These are phyloP conservation scores for Biscogniauxia mediterranea DNA, from an alignment of 2,329 filamentous ascomycete genomes.

Conservation along the genomic window DNA sequence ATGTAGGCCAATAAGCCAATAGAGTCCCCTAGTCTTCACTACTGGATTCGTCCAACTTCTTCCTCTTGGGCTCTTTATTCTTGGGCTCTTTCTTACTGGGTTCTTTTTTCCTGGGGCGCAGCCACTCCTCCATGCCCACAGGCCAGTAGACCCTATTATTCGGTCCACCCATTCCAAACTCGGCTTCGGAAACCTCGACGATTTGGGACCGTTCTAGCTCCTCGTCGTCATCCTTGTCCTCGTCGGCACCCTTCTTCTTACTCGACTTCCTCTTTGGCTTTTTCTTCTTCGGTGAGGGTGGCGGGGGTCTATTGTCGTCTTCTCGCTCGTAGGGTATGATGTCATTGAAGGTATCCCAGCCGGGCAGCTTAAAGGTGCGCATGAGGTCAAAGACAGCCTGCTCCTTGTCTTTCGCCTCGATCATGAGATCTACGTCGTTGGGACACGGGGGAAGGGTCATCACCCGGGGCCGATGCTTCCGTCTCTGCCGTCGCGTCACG, in stretches of 20 bases:
- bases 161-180: slow-evolving; percentile 83
- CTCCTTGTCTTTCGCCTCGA: slow-evolving; percentile 97
- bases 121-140: slow-evolving; percentile 83
- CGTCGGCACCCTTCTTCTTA: slow-evolving; percentile 36
- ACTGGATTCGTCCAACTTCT: slow-evolving; percentile 29
- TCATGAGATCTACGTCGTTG: slow-evolving; percentile 92
- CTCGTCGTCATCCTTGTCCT: slow-evolving; percentile 30
- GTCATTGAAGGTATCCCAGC: slow-evolving; percentile 72
- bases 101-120: slow-evolving; percentile 74
- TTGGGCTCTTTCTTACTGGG: too few species aligned
- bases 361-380: slow-evolving; percentile 81
- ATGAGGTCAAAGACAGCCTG: slow-evolving; percentile 95
- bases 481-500: slow-evolving; percentile 71
- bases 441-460: slow-evolving; percentile 78
- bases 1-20: neutral
- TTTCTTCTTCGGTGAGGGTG: slow-evolving; percentile 48
- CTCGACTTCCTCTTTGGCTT: slow-evolving; percentile 39
- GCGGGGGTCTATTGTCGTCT: slow-evolving; percentile 66
- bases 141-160: slow-evolving; percentile 88
- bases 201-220: slow-evolving; percentile 36
- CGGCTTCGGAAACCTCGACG: slow-evolving; percentile 59
- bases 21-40: slow-evolving; percentile 29
- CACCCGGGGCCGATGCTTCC: slow-evolving; percentile 83
- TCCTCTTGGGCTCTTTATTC: slow-evolving; percentile 67
- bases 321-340: slow-evolving; percentile 72